Evolutionary conservation across 495 filamentous ascomycete species (phyloP), one percentile per base, ranked within the genome.

Genomic region (Clavariopsis aquatica): DNA sequence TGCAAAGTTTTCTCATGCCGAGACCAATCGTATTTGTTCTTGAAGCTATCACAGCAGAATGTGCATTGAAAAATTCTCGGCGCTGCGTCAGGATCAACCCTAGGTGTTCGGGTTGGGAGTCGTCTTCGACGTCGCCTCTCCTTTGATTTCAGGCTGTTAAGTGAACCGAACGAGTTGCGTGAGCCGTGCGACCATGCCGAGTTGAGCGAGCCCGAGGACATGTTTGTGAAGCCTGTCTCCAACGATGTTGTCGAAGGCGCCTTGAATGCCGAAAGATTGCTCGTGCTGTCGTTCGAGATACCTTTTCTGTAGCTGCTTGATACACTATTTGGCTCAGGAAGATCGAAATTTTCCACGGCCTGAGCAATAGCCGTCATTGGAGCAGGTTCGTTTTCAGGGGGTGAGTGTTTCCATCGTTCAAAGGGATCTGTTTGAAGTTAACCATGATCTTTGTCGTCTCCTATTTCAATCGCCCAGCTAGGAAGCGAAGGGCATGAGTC

Each of bases 361-460:
- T 86, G 83, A 24, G 85, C 85, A 81, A 96, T 94, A 77, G 85
- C 91, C 26, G 84, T 85, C 27, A 90, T 85, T 13, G 88, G 83
- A 66, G 90, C 91, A 47, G 91, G 86, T 86, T 94, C 91, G 80
- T 93, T 82, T 78, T 94, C 90, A 20, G 91, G 91, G 8, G 91
- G 91, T 57, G 89, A 92, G 76, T 88, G 80, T 75, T 89, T 85
- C 91, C 91, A 96, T 80, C 91, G 81, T 76, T 95, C 90, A 51
- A 95, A 74, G 12, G 91, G 91, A 64, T 90, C 59, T 62, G 24
- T n/a, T 10, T 23, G 13, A 20, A 62, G 59, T 62, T 90, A 52
- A 60, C n/a, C 31, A 19, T 20, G 13, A 60, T 60, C 19, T 12
- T 49, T 45, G 27, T 60, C 20, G 3, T 15, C 24, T 23, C 10